Conservation (phyloP, 345 rosid genomes). For the Cardamine occulta region DNA sequence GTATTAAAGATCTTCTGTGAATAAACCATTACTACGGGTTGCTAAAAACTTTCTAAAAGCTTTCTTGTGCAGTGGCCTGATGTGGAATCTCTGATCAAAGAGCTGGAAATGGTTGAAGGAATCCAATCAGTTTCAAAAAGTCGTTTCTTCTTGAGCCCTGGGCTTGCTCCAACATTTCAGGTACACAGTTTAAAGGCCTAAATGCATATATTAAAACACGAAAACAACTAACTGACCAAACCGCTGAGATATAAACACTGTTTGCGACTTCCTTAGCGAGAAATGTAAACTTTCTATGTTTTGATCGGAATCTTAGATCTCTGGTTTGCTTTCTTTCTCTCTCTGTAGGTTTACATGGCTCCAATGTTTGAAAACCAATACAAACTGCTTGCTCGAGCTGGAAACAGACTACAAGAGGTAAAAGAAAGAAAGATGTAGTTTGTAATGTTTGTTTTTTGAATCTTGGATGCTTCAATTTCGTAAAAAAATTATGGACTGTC, state of each 20-base stretch:
- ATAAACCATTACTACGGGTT: neutral
- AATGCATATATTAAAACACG: neutral
- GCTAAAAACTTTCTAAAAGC: neutral
- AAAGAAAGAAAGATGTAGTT: conserved; percentile 17
- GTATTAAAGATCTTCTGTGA: conserved; percentile 43
- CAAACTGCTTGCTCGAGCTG: conserved; percentile 90
- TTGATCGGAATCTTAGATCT: neutral
- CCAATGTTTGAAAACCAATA: conserved; percentile 84
- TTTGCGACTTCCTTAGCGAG: neutral
- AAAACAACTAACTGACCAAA: neutral
- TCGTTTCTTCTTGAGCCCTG: conserved; percentile 88
- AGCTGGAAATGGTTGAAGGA: conserved; percentile 75
- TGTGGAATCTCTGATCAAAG: conserved; percentile 83
- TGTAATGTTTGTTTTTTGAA: neutral
- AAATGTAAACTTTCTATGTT: neutral
- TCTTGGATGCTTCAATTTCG: neutral
- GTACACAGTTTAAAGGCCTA: conserved; percentile 43
- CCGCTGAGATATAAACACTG: neutral
- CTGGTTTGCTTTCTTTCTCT: conserved; percentile 7
- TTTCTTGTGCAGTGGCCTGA: conserved; percentile 78
- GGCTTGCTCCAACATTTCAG: conserved; percentile 97
- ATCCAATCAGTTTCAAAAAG: conserved; percentile 80
- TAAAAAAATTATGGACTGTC: neutral
- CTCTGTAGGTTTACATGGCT: conserved; percentile 81
- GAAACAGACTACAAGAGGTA: conserved; percentile 98